These are phyloP conservation scores for Phytophthora palmivora DNA, from an alignment of 352 stramenopile species.

Conservation along the genomic window DNA sequence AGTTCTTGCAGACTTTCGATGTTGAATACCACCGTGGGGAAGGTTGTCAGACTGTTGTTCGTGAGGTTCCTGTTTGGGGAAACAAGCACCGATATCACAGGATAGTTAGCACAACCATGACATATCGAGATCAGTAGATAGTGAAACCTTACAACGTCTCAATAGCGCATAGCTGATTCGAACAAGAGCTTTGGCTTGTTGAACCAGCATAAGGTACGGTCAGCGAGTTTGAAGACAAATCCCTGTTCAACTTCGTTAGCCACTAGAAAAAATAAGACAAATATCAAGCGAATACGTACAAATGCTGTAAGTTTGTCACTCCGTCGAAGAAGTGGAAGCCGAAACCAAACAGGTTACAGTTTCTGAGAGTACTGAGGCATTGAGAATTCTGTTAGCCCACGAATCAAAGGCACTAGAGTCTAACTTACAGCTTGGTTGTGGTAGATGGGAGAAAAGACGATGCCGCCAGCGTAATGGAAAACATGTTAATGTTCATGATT, in stretches of 20 bases:
- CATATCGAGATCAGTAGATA: background rate
- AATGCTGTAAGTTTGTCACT: slow-evolving; percentile 31
- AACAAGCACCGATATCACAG: background rate
- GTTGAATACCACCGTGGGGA: slow-evolving; percentile 45
- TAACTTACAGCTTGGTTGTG: slow-evolving; percentile 39
- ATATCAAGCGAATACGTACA: slow-evolving; percentile 33
- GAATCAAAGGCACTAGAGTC: background rate
- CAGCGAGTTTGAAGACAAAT: slow-evolving; percentile 52
- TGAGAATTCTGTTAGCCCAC: background rate
- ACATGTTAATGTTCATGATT: slow-evolving; percentile 47
- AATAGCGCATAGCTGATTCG: slow-evolving; percentile 34
- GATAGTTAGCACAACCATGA: background rate
- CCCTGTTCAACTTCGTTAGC: slow-evolving; percentile 23
- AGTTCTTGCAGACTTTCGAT: slow-evolving; percentile 36
- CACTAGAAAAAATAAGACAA: background rate
- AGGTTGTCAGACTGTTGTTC: slow-evolving; percentile 38
- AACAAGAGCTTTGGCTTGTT: slow-evolving; percentile 21
- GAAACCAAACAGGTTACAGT: slow-evolving; percentile 51
- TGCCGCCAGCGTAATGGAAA: slow-evolving; percentile 33
- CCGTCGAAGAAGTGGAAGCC: slow-evolving; percentile 45
- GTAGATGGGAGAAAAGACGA: slow-evolving; percentile 37
- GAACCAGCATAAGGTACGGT: slow-evolving; percentile 42
- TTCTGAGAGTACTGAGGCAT: slow-evolving; percentile 42
- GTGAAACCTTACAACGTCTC: slow-evolving; percentile 33
- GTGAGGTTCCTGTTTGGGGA: slow-evolving; percentile 37